Evolutionary conservation across 2,329 filamentous ascomycete genomes (phyloP).

Genomic region (Colletotrichum higginsianum): DNA sequence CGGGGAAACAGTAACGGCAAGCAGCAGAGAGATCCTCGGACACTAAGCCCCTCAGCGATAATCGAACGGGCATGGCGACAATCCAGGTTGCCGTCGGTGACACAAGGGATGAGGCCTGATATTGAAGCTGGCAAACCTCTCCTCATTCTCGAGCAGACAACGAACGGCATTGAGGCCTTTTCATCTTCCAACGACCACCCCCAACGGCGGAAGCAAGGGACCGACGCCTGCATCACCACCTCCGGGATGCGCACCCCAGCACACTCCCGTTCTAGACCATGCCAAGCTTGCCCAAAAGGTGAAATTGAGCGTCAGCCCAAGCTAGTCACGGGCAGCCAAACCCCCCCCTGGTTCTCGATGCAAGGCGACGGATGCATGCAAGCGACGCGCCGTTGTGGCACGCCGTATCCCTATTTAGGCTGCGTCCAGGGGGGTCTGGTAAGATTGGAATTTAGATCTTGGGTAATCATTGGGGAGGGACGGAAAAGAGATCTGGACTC

Average conservation of each 20-base stretch:
- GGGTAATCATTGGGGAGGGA: neutral
- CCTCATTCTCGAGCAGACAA: neutral
- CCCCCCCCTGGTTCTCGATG: neutral
- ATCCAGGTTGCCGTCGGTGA: too few species aligned
- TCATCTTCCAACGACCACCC: neutral
- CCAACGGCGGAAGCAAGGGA: neutral
- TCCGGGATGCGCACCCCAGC: neutral
- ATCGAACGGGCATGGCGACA: too few species aligned
- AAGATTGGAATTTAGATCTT: neutral
- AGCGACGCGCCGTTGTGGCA: slow-evolving; percentile 7
- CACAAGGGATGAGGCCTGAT: too few species aligned
- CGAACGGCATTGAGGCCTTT: too few species aligned
- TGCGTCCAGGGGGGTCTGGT: neutral
- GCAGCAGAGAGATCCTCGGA: neutral
- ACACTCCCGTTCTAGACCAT: too few species aligned
- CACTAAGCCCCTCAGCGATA: too few species aligned
- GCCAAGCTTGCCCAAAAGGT: neutral
- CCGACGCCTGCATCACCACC: neutral
- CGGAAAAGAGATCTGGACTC: neutral
- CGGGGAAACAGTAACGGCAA: too few species aligned
- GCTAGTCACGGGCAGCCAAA: neutral
- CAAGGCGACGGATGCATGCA: neutral
- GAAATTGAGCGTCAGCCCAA: neutral
- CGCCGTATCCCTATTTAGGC: slow-evolving; percentile 2
- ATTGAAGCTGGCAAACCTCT: neutral